Percentiles rank a stretch among this genome's conserved stretches.
Evolutionary conservation across 495 filamentous ascomycete species (phyloP).

Genomic region (Trichoderma gamsii): DNA sequence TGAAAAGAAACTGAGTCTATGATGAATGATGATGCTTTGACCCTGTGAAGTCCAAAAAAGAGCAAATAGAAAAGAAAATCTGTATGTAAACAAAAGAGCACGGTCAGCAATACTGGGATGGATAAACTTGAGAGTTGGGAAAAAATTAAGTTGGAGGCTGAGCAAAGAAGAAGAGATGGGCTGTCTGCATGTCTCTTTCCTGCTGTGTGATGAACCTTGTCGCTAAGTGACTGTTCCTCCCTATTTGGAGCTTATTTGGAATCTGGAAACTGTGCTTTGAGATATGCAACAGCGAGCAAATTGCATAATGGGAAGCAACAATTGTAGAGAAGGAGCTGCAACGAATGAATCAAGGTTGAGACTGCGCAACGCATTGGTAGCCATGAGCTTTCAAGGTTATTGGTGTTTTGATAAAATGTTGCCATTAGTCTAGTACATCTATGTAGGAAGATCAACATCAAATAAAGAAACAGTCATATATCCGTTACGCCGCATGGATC

Average conservation of each 20-base stretch:
- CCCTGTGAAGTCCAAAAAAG: not conserved
- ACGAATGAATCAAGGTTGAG: not conserved
- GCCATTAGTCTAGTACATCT: not conserved
- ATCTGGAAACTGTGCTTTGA: not conserved
- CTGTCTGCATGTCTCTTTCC: not conserved
- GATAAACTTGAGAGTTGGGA: not conserved
- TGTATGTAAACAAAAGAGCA: conserved; percentile 5
- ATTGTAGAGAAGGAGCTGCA: not conserved
- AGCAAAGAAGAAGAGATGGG: not conserved
- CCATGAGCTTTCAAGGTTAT: not conserved
- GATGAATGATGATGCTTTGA: not conserved
- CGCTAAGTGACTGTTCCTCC: not conserved
- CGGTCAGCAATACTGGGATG: conserved; percentile 4
- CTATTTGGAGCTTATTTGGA: not conserved
- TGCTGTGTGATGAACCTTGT: not conserved
- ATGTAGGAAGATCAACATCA: not conserved
- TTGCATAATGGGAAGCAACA: not conserved
- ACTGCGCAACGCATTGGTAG: not conserved
- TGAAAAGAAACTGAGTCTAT: not conserved
- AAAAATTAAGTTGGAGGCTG: not conserved
- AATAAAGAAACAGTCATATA: not conserved
- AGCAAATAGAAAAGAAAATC: not conserved
- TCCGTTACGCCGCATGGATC: not conserved
- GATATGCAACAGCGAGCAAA: not conserved
- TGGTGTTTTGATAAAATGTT: not conserved